Percentiles rank a stretch among this genome's conserved stretches.
These are phyloP conservation scores for Saccharomycodes ludwigii DNA, from an alignment of 805 yeast genomes.

Conservation along the genomic window DNA sequence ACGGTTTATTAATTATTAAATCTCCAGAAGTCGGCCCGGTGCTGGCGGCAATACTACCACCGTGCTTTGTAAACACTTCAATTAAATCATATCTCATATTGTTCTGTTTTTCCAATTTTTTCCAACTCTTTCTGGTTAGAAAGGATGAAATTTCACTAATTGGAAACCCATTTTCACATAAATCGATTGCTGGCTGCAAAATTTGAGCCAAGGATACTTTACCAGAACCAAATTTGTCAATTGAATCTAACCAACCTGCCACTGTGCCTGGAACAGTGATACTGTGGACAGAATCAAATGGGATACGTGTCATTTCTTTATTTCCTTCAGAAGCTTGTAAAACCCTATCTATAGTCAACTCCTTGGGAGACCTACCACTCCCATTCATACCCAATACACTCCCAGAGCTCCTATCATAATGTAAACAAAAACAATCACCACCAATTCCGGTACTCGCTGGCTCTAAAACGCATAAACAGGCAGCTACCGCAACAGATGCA, in stretches of 20 bases:
- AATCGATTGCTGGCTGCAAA: conserved; percentile 50
- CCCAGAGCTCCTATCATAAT: conserved; percentile 36
- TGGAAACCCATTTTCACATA: conserved; percentile 59
- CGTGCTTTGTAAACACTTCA: too few relatives aligned
- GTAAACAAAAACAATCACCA: conserved; percentile 57
- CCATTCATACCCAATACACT: conserved; percentile 62
- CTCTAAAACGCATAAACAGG: conserved; percentile 42
- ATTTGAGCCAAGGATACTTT: conserved; percentile 46
- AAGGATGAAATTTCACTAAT: conserved; percentile 46
- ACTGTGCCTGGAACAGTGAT: conserved; percentile 71
- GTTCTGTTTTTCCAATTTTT: conserved; percentile 20
- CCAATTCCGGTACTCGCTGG: conserved; percentile 56
- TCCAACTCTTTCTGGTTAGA: conserved; percentile 34
- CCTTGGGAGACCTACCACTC: conserved; percentile 55
- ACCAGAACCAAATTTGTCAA: conserved; percentile 62
- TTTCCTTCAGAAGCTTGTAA: conserved; percentile 28
- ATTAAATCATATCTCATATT: conserved; percentile 18
- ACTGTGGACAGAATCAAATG: conserved; percentile 39
- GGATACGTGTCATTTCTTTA: conserved; percentile 36
- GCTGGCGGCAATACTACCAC: too few relatives aligned
- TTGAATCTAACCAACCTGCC: conserved; percentile 68
- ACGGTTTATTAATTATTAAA: conserved; percentile 34
- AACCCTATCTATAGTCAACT: conserved; percentile 35
- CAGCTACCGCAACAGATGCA: conserved; percentile 49
- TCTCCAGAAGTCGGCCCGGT: conserved; percentile 55